Conservation (phyloP, 257 asterid genomes). For the Pogostemon cablin region DNA sequence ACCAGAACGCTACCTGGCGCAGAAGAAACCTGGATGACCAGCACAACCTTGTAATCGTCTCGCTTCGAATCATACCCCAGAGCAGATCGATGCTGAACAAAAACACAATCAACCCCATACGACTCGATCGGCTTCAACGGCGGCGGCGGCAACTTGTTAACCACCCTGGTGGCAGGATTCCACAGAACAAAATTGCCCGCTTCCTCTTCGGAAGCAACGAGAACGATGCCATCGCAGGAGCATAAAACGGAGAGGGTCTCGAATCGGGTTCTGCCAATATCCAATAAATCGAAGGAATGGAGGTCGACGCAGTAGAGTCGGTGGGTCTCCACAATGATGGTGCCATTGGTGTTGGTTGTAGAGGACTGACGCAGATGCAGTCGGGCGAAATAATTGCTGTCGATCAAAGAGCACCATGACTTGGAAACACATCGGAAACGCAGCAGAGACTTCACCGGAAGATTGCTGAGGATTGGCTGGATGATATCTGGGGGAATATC, state of each 20-base stretch:
- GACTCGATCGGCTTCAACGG: not conserved
- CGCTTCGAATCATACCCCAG: constrained; percentile 40
- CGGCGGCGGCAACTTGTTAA: not conserved
- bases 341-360: constrained; percentile 16
- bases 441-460: constrained; percentile 27
- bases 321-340: not conserved
- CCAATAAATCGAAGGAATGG: constrained; percentile 26
- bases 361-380: constrained; percentile 22
- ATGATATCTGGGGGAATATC: constrained; percentile 10
- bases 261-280: not conserved
- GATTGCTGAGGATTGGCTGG: constrained; percentile 10
- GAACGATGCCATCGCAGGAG: constrained; percentile 28
- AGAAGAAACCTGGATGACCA: constrained; percentile 31
- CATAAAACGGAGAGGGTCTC: not conserved
- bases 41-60: constrained; percentile 48
- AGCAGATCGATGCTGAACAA: constrained; percentile 17
- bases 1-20: not conserved
- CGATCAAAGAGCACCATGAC: constrained; percentile 26
- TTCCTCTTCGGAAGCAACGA: not conserved
- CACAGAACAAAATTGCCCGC: not conserved
- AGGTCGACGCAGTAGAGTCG: constrained; percentile 10
- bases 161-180: constrained; percentile 25
- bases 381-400: not conserved
- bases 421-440: constrained; percentile 29
- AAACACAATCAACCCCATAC: not conserved